These are phyloP conservation scores for Trichoderma asperelloides DNA, from an alignment of 495 filamentous ascomycete genomes.

Conservation along the genomic window DNA sequence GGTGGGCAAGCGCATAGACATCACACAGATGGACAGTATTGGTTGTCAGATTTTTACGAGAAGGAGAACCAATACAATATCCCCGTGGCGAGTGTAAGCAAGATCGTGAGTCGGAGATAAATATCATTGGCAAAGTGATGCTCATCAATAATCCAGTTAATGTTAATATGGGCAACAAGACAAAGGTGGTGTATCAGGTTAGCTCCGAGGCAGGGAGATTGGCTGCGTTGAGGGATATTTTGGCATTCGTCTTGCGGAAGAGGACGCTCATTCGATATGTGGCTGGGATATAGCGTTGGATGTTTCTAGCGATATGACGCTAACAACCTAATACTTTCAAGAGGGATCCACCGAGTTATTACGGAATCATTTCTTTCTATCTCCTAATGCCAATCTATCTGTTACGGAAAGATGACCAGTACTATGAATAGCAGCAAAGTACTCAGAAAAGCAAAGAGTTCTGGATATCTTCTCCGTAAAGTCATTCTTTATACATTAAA, in stretches of 20 bases:
- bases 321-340: too few relatives aligned
- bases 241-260: conserved; percentile 41
- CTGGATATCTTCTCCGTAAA: too few relatives aligned
- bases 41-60: conserved; percentile 48
- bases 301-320: neutral
- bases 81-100: conserved; percentile 5
- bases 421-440: too few relatives aligned
- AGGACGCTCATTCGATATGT: conserved; percentile 41
- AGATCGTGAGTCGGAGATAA: conserved; percentile 17
- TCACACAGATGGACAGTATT: conserved; percentile 44
- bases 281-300: conserved; percentile 40
- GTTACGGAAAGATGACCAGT: too few relatives aligned
- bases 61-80: conserved; percentile 15
- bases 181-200: conserved; percentile 40
- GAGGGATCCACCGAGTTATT: too few relatives aligned
- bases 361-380: too few relatives aligned
- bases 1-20: conserved; percentile 33
- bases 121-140: conserved; percentile 52
- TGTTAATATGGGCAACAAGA: conserved; percentile 48
- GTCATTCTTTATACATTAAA: too few relatives aligned
- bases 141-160: conserved; percentile 48
- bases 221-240: conserved; percentile 46
- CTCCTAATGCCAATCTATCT: too few relatives aligned
- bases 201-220: conserved; percentile 43
- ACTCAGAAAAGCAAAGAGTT: too few relatives aligned